phyloP scores from a whole-genome alignment of 1,139 yeast genomes.

The Scheffersomyces quercinus region DNA sequence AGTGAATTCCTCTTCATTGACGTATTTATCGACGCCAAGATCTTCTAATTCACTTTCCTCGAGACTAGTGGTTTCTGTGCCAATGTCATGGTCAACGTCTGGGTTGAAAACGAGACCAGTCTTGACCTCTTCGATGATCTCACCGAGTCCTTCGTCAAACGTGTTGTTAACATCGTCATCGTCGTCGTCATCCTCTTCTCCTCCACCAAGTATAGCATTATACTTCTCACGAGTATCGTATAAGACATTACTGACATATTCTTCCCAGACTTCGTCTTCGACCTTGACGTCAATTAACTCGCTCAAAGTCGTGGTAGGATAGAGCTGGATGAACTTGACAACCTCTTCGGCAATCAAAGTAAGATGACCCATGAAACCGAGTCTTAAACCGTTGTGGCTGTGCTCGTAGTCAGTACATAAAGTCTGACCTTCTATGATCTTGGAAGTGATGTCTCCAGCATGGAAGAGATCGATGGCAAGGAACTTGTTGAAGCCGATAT shows the following conservation, averaged over 20 bases:
- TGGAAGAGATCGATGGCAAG: constrained; percentile 85
- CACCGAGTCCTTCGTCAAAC: constrained; percentile 56
- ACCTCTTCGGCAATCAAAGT: constrained; percentile 96
- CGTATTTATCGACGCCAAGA: constrained; percentile 36
- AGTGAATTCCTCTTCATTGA: constrained; percentile 4
- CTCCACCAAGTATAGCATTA: constrained; percentile 92
- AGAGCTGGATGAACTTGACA: constrained; percentile 84
- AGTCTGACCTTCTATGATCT: constrained; percentile 80
- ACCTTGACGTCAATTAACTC: constrained; percentile 60
- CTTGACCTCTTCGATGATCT: constrained; percentile 41
- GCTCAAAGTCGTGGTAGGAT: constrained; percentile 62
- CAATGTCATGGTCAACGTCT: constrained; percentile 33
- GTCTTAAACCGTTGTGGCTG: constrained; percentile 62
- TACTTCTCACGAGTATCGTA: constrained; percentile 92
- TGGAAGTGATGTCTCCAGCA: constrained; percentile 72
- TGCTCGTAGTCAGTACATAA: constrained; percentile 70
- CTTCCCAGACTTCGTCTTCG: constrained; percentile 71
- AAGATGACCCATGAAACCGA: constrained; percentile 97
- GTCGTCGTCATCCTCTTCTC: constrained; percentile 39
- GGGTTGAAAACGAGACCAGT: constrained; percentile 39
- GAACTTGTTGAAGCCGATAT: constrained; percentile 81
- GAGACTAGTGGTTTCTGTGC: neutral
- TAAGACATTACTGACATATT: constrained; percentile 79
- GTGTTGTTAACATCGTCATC: constrained; percentile 40
- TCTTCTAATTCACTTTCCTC: constrained; percentile 23